Percentiles rank a stretch among this genome's conserved stretches.
Evolutionary conservation across 2,329 filamentous ascomycete species (phyloP).

Genomic region (Pezicula radicicola): DNA sequence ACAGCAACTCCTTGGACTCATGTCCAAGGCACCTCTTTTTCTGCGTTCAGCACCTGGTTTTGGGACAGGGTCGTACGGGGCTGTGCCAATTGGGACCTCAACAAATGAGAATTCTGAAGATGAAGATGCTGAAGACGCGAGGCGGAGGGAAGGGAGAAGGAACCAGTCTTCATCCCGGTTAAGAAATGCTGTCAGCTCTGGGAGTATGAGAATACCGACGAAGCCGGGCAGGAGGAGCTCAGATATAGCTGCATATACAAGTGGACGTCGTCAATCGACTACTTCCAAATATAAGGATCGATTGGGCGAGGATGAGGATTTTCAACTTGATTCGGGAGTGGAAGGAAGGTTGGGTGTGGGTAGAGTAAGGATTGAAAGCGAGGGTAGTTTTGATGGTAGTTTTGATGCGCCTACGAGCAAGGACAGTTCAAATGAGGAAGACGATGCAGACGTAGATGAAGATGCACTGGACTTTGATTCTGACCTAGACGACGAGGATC

Average conservation of each 20-base stretch:
- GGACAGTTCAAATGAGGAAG: neutral
- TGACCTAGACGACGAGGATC: constrained; percentile 40
- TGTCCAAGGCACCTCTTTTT: constrained; percentile 51
- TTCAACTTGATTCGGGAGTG: too few relatives aligned
- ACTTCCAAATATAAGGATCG: constrained; percentile 6
- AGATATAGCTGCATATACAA: constrained; percentile 2
- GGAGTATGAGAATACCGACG: constrained; percentile 1
- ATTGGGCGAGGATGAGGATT: neutral
- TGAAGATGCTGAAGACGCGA: constrained; percentile 19
- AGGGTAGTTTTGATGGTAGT: too few relatives aligned
- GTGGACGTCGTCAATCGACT: constrained; percentile 9
- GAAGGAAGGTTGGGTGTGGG: too few relatives aligned
- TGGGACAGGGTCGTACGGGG: constrained; percentile 60
- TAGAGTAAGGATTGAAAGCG: too few relatives aligned
- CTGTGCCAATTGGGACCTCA: constrained; percentile 44
- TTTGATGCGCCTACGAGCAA: neutral
- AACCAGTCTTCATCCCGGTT: constrained; percentile 21
- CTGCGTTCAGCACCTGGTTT: constrained; percentile 57
- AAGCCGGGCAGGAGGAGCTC: constrained; percentile 5
- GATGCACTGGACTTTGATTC: constrained; percentile 4
- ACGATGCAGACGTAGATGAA: constrained; percentile 12
- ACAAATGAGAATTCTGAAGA: constrained; percentile 31
- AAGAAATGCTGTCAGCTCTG: constrained; percentile 21
- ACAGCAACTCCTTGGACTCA: constrained; percentile 22
- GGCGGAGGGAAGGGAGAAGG: constrained; percentile 17